Evolutionary conservation across 805 yeast genomes (phyloP).

Genomic region (Nakazawaea ambrosiae): DNA sequence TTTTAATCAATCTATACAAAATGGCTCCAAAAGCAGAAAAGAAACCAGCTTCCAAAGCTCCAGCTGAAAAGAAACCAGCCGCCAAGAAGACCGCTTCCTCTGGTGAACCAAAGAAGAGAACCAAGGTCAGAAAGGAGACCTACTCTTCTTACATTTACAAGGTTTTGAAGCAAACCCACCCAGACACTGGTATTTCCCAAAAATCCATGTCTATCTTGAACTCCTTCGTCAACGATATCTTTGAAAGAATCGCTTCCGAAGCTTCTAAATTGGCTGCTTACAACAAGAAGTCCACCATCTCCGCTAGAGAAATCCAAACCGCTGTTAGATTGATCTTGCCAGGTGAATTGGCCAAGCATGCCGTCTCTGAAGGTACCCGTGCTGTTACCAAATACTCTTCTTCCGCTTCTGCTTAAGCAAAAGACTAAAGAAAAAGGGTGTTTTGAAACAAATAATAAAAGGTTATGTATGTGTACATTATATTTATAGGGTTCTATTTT

Average conservation of each 20-base stretch:
- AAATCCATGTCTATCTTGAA: slow-evolving; percentile 98
- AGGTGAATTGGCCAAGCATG: slow-evolving; percentile 98
- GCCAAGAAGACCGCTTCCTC: slow-evolving; percentile 85
- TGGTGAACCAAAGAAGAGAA: slow-evolving; percentile 81
- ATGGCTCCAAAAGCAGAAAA: slow-evolving; percentile 63
- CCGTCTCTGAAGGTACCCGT: slow-evolving; percentile 98
- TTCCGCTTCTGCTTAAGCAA: slow-evolving; percentile 31
- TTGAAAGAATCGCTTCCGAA: slow-evolving; percentile 96
- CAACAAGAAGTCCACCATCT: slow-evolving; percentile 96
- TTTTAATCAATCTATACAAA: slow-evolving; percentile 18
- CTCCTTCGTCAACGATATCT: slow-evolving; percentile 96
- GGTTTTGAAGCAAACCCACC: slow-evolving; percentile 97
- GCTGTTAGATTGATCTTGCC: slow-evolving; percentile 97
- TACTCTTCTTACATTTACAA: slow-evolving; percentile 98
- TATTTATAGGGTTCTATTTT: slow-evolving; percentile 12
- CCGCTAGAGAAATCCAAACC: slow-evolving; percentile 98
- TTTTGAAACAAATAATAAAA: not conserved
- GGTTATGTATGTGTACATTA: slow-evolving; percentile 5
- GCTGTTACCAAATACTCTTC: slow-evolving; percentile 96
- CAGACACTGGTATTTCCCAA: slow-evolving; percentile 99
- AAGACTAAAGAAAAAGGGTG: no score
- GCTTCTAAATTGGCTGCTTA: slow-evolving; percentile 98
- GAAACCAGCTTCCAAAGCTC: slow-evolving; percentile 90
- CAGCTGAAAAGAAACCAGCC: slow-evolving; percentile 94
- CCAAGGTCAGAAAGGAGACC: slow-evolving; percentile 95